Conservation (phyloP, 1,284 basidiomycete species). For the Boletellus deceptivus region DNA sequence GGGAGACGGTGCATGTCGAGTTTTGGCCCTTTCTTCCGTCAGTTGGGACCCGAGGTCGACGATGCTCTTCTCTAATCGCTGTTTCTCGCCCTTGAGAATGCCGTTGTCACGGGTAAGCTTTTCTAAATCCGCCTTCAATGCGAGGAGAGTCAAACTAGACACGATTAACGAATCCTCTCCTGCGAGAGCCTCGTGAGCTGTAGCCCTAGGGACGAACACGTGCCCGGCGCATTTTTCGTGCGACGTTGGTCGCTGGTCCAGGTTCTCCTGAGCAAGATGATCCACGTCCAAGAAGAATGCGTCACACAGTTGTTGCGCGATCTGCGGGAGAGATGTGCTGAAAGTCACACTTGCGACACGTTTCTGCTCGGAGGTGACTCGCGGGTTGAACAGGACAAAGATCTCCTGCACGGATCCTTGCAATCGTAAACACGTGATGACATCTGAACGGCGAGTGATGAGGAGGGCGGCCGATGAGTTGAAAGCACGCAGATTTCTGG, state of each 20-base stretch:
- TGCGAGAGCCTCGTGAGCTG: neutral
- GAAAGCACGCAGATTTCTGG: slow-evolving; percentile 32
- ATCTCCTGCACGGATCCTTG: slow-evolving; percentile 32
- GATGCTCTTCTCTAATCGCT: slow-evolving; percentile 31
- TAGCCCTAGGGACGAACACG: slow-evolving; percentile 40
- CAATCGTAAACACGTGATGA: slow-evolving; percentile 52
- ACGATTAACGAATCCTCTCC: slow-evolving; percentile 39
- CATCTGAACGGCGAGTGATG: slow-evolving; percentile 61
- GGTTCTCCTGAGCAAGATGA: slow-evolving; percentile 34
- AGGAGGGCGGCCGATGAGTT: slow-evolving; percentile 41
- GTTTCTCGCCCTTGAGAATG: slow-evolving; percentile 31
- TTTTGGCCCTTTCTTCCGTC: slow-evolving; percentile 13
- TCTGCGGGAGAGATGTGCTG: slow-evolving; percentile 34
- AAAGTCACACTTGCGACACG: slow-evolving; percentile 43
- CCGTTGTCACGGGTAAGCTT: slow-evolving; percentile 36
- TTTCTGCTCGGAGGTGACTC: slow-evolving; percentile 48
- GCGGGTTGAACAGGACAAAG: slow-evolving; percentile 63
- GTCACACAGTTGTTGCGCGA: slow-evolving; percentile 42
- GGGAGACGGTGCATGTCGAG: neutral
- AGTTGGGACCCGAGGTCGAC: slow-evolving; percentile 31
- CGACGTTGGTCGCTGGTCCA: slow-evolving; percentile 52
- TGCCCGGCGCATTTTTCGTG: slow-evolving; percentile 56
- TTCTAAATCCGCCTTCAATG: slow-evolving; percentile 40
- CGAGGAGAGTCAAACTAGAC: slow-evolving; percentile 47
- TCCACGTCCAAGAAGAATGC: slow-evolving; percentile 46